Conservation (phyloP, 768 basidiomycete species). For the Mycena rosella region DNA sequence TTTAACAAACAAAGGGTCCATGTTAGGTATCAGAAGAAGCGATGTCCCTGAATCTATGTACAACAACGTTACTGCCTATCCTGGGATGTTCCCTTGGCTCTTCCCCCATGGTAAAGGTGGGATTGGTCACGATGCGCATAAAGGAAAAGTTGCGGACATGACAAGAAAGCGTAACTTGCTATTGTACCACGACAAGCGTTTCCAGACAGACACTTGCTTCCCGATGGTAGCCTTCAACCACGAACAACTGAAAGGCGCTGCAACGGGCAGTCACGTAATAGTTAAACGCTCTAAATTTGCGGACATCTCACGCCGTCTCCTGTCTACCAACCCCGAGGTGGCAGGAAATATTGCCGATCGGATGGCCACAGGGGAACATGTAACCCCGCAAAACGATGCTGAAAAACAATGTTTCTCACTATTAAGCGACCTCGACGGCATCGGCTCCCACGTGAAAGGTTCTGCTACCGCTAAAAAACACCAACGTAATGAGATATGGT, state of each 20-base stretch:
- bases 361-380: constrained; percentile 41
- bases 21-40: not conserved
- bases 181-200: constrained; percentile 39
- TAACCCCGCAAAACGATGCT: constrained; percentile 42
- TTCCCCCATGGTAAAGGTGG: constrained; percentile 54
- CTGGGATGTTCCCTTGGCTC: constrained; percentile 54
- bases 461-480: constrained; percentile 46
- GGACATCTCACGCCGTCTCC: constrained; percentile 39
- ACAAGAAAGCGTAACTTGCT: constrained; percentile 42
- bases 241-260: constrained; percentile 49
- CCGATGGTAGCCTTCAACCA: constrained; percentile 49
- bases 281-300: constrained; percentile 39
- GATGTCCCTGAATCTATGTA: constrained; percentile 38
- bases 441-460: constrained; percentile 46
- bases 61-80: constrained; percentile 50
- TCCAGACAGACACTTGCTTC: not conserved
- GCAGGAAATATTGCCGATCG: constrained; percentile 36
- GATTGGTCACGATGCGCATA: constrained; percentile 33
- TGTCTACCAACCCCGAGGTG: constrained; percentile 40
- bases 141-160: constrained; percentile 32
- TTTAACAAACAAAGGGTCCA: not conserved
- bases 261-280: constrained; percentile 44
- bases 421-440: constrained; percentile 49
- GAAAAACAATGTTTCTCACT: constrained; percentile 52
- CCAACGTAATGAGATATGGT: constrained; percentile 49